Evolutionary conservation across 73 alveolate species (phyloP).

Genomic region (Urostyla sp.): DNA sequence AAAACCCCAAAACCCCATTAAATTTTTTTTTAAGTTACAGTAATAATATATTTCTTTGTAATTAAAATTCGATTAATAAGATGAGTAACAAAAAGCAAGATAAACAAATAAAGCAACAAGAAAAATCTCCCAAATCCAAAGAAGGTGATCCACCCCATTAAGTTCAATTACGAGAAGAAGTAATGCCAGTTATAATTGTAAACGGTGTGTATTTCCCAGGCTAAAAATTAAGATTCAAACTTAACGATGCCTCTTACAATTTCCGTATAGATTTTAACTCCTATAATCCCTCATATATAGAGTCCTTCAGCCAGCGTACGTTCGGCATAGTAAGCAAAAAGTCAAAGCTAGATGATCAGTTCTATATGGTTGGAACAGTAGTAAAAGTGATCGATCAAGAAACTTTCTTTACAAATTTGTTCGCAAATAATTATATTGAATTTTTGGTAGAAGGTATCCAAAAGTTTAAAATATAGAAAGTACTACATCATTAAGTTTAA

Average conservation of each 20-base stretch:
- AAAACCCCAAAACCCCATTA: no score
- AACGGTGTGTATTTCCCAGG: conserved; percentile 69
- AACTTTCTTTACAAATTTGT: conserved; percentile 54
- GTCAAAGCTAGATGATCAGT: conserved; percentile 30
- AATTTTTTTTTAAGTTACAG: no score
- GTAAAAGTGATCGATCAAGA: conserved; percentile 59
- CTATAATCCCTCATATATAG: background rate
- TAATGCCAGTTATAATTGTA: conserved; percentile 54
- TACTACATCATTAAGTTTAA: conserved; percentile 14
- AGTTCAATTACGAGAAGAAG: conserved; percentile 16
- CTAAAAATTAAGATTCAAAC: conserved; percentile 57
- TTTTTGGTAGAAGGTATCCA: conserved; percentile 58
- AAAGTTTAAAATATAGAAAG: conserved; percentile 58
- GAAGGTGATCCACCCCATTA: no score
- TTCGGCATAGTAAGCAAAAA: conserved; percentile 50
- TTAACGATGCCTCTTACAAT: conserved; percentile 42
- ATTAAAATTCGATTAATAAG: no score
- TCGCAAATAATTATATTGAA: conserved; percentile 61
- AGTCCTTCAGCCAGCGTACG: conserved; percentile 32
- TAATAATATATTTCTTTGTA: no score
- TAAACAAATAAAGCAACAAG: no score
- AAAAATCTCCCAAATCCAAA: no score
- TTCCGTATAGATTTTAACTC: conserved; percentile 21
- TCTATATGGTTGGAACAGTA: conserved; percentile 54
- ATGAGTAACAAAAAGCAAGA: no score